phyloP scores from a whole-genome alignment of 129 eudicot genomes.

The Erigeron canadensis region DNA sequence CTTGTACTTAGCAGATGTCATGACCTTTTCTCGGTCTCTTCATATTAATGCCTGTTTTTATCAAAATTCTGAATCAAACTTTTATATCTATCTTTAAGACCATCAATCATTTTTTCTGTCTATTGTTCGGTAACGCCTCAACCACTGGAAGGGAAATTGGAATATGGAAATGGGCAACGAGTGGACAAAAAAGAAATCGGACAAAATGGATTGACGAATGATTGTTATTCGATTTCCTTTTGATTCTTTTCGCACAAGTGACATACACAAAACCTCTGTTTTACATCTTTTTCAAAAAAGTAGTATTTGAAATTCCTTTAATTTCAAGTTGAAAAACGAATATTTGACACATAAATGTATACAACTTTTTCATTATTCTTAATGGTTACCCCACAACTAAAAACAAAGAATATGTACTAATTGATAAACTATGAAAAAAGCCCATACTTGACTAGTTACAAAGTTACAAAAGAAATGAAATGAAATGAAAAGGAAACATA shows the following conservation, averaged over 20 bases:
- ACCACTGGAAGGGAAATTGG: too few species aligned
- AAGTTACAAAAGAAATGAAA: not conserved
- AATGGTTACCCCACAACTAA: conserved; percentile 2
- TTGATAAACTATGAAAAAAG: not conserved
- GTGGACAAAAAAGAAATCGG: conserved; percentile 1
- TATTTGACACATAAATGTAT: not conserved
- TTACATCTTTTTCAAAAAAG: not conserved
- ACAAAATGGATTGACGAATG: not conserved
- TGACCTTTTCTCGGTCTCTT: too few species aligned
- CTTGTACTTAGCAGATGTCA: too few species aligned
- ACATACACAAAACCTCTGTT: not conserved
- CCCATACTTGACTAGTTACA: not conserved
- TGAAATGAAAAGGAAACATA: not conserved
- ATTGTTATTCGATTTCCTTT: conserved; percentile 16
- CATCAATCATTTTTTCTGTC: too few species aligned
- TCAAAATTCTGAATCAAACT: too few species aligned
- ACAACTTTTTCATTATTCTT: conserved; percentile 21
- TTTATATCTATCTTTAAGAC: too few species aligned
- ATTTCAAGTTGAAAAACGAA: conserved; percentile 22
- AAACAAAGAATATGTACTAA: not conserved
- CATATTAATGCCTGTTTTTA: too few species aligned
- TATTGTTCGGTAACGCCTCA: too few species aligned
- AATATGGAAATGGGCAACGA: not conserved
- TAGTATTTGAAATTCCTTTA: conserved; percentile 1
- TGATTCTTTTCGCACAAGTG: conserved; percentile 17